Evolutionary conservation across 768 basidiomycete genomes (phyloP).

Genomic region (Cystofilobasidium macerans): DNA sequence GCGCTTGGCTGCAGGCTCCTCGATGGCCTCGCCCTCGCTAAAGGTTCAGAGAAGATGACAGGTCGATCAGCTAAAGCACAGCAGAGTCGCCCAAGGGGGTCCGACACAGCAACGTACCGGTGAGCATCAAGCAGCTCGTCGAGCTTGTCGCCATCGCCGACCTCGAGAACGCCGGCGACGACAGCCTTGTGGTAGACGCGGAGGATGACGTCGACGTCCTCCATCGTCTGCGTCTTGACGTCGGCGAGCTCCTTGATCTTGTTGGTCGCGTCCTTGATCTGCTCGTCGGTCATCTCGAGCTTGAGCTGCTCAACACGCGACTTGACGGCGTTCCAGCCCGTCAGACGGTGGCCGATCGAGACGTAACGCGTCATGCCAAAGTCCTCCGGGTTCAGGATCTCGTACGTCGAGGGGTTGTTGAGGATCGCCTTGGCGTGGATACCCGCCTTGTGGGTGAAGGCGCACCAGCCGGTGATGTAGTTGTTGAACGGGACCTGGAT

Average conservation of each 20-base stretch:
- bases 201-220: slow-evolving; percentile 92
- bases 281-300: slow-evolving; percentile 72
- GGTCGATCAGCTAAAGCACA: background rate
- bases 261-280: slow-evolving; percentile 96
- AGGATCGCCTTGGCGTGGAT: slow-evolving; percentile 99
- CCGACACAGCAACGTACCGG: background rate
- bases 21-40: background rate
- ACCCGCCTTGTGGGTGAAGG: slow-evolving; percentile 99
- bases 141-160: slow-evolving; percentile 86
- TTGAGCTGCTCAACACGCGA: slow-evolving; percentile 95
- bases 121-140: slow-evolving; percentile 58
- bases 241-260: slow-evolving; percentile 99
- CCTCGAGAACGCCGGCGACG: slow-evolving; percentile 76
- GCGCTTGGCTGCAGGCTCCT: slow-evolving; percentile 5
- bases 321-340: slow-evolving; percentile 99
- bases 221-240: slow-evolving; percentile 96
- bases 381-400: slow-evolving; percentile 74
- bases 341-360: slow-evolving; percentile 91
- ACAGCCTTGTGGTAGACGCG: slow-evolving; percentile 93
- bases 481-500: slow-evolving; percentile 80
- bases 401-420: slow-evolving; percentile 94
- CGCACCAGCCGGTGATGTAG: slow-evolving; percentile 82
- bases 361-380: slow-evolving; percentile 96
- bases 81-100: background rate
- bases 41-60: background rate